These are phyloP conservation scores for Trichoderma parareesei DNA, from an alignment of 495 filamentous ascomycete genomes.

Conservation along the genomic window DNA sequence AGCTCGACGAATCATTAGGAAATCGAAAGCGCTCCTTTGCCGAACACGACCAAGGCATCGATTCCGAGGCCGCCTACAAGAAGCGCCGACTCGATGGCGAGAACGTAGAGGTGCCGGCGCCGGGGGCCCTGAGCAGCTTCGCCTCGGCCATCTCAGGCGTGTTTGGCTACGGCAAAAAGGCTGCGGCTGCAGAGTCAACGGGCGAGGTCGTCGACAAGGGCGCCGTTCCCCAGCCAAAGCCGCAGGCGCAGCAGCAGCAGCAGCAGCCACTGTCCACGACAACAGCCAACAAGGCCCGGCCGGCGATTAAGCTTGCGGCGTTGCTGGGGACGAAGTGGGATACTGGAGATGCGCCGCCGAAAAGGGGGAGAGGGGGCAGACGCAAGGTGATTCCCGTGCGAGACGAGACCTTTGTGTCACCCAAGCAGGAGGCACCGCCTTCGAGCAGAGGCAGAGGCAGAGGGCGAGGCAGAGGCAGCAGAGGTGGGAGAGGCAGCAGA, in stretches of 20 bases:
- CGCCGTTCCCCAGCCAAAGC: neutral
- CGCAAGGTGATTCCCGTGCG: neutral
- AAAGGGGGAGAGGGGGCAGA: neutral
- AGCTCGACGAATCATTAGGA: neutral
- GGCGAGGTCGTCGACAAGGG: neutral
- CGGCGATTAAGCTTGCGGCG: constrained; percentile 4
- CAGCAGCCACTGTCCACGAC: neutral
- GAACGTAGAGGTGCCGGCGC: neutral
- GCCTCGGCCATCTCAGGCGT: constrained; percentile 6
- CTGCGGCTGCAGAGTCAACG: neutral
- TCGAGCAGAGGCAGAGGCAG: neutral
- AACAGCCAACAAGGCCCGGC: neutral
- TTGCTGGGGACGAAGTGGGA: constrained; percentile 4
- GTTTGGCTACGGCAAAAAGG: constrained; percentile 6
- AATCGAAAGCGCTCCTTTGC: constrained; percentile 4
- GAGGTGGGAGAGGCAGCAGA: neutral
- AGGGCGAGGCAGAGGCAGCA: neutral
- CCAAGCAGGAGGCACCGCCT: neutral
- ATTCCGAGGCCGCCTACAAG: neutral
- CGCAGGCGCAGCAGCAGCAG: neutral
- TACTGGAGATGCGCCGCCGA: neutral
- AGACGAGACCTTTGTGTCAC: neutral
- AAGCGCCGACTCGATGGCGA: constrained; percentile 2
- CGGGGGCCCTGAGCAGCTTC: neutral
- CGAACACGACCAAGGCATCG: neutral